Conservation (phyloP, 345 rosid genomes). For the Eutrema heterophyllum region DNA sequence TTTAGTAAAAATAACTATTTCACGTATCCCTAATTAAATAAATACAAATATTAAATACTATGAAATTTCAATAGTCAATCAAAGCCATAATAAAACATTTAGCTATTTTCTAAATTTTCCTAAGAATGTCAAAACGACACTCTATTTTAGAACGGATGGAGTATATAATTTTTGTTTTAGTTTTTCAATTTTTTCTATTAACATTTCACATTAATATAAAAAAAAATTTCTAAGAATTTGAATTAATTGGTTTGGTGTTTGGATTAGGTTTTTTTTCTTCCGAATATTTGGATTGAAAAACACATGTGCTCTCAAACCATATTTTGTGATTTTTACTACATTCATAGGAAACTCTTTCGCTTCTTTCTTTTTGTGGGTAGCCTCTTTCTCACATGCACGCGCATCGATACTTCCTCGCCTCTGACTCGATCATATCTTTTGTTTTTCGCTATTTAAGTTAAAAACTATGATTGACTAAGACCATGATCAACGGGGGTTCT, state of each 20-base stretch:
- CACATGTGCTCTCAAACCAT: slow-evolving; percentile 4
- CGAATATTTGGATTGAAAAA: neutral
- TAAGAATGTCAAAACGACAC: too few species aligned
- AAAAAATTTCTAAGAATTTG: too few species aligned
- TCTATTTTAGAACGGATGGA: too few species aligned
- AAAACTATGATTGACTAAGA: slow-evolving; percentile 10
- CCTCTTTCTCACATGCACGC: slow-evolving; percentile 27
- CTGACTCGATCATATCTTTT: slow-evolving; percentile 6
- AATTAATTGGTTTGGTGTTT: too few species aligned
- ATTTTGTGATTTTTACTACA: neutral
- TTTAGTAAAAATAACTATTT: too few species aligned
- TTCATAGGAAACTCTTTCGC: neutral
- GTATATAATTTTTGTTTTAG: neutral
- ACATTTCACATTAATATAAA: neutral
- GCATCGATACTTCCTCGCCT: slow-evolving; percentile 12
- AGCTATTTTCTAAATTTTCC: too few species aligned
- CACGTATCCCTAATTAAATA: too few species aligned
- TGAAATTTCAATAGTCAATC: too few species aligned
- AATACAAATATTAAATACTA: too few species aligned
- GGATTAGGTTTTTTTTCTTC: neutral
- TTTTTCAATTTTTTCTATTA: neutral
- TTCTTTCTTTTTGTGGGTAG: slow-evolving; percentile 7
- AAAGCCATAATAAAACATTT: too few species aligned
- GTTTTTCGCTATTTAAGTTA: slow-evolving; percentile 21
- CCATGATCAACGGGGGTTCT: too few species aligned